These are phyloP conservation scores for Tuber magnatum DNA, from an alignment of 495 filamentous ascomycete genomes.

Conservation along the genomic window DNA sequence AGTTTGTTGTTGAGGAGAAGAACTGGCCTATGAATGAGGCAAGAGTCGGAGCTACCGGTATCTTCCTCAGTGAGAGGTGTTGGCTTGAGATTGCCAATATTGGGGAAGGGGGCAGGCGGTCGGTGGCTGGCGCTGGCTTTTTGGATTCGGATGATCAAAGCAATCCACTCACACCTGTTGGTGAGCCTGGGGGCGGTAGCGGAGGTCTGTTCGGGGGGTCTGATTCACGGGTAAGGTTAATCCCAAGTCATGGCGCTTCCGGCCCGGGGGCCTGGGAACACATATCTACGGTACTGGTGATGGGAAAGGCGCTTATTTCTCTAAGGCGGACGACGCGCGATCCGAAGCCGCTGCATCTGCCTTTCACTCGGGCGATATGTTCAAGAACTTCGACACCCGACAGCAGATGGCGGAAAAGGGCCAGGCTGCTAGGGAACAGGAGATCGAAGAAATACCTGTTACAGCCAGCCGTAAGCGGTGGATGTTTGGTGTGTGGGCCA, in stretches of 20 bases:
- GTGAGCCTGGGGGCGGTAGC: conserved; percentile 25
- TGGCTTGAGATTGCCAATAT: conserved; percentile 83
- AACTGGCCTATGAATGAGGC: conserved; percentile 90
- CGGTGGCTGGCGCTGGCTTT: conserved; percentile 41
- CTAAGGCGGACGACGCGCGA: conserved; percentile 71
- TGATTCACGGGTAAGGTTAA: conserved; percentile 45
- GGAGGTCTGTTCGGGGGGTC: conserved; percentile 42
- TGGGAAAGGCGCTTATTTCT: conserved; percentile 63
- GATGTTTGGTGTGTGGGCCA: conserved; percentile 74
- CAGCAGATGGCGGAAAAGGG: conserved; percentile 93
- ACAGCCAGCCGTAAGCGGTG: conserved; percentile 83
- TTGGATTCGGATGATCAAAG: conserved; percentile 48
- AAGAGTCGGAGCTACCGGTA: conserved; percentile 78
- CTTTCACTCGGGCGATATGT: conserved; percentile 90
- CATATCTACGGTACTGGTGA: conserved; percentile 40
- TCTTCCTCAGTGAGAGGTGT: conserved; percentile 91
- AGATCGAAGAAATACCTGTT: conserved; percentile 74
- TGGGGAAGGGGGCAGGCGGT: conserved; percentile 56
- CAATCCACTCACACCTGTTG: conserved; percentile 38
- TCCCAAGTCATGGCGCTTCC: conserved; percentile 44
- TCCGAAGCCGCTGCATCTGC: conserved; percentile 87
- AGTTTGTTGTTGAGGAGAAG: conserved; percentile 78
- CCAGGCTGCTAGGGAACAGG: conserved; percentile 79
- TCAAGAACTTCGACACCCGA: conserved; percentile 86
- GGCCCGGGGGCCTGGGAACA: conserved; percentile 33